Conservation (phyloP, 2,329 filamentous ascomycete genomes). For the Neofusicoccum kwambonambiense region DNA sequence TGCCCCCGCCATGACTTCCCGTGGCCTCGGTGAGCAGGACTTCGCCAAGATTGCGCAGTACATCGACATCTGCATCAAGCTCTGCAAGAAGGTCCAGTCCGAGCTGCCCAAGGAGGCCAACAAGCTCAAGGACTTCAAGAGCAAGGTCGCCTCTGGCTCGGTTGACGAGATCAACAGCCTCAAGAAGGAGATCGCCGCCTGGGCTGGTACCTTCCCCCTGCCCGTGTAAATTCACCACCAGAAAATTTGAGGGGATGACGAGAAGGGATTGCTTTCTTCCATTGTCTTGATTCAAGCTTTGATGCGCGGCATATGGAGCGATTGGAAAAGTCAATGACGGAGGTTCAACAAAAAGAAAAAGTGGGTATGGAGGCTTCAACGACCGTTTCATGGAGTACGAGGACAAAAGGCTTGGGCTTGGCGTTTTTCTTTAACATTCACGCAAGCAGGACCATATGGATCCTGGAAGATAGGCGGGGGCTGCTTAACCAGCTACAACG, state of each 20-base stretch:
- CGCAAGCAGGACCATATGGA: neutral
- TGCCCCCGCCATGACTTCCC: constrained; percentile 94
- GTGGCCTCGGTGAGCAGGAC: constrained; percentile 86
- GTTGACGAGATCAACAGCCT: constrained; percentile 79
- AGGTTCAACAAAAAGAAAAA: constrained; percentile 15
- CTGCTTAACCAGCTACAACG: constrained; percentile 9
- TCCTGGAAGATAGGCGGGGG: neutral
- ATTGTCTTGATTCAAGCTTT: neutral
- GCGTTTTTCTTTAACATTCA: constrained; percentile 11
- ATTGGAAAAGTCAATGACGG: neutral
- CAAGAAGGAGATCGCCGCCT: constrained; percentile 83
- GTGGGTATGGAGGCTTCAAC: constrained; percentile 12
- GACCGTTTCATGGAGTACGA: constrained; percentile 17
- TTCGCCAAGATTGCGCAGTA: constrained; percentile 78
- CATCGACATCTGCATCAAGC: constrained; percentile 84
- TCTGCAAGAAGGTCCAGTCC: constrained; percentile 84
- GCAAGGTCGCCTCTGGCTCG: constrained; percentile 76
- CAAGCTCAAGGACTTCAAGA: constrained; percentile 99
- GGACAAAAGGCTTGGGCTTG: constrained; percentile 13
- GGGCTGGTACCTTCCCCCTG: constrained; percentile 89
- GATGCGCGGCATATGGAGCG: neutral
- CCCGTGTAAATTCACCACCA: constrained; percentile 58
- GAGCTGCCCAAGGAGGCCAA: constrained; percentile 92
- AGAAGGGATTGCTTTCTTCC: constrained; percentile 2
- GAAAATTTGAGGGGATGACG: neutral